Conservation (phyloP, 2,329 filamentous ascomycete genomes). For the Coccinonectria pachysandricola region DNA sequence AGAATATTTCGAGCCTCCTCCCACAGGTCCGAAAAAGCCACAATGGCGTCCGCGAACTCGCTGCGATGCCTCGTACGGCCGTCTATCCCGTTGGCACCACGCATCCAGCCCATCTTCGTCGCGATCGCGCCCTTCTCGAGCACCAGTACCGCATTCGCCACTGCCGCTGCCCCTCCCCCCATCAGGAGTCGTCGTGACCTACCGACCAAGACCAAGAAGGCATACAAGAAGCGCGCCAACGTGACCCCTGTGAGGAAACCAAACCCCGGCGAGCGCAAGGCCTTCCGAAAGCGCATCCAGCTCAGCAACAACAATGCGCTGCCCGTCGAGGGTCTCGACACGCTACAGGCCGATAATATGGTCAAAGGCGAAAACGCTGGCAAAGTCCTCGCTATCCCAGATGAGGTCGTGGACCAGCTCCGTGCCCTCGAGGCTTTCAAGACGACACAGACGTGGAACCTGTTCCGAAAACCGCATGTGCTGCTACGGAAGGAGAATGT, state of each 20-base stretch:
- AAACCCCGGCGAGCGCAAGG: constrained; percentile 71
- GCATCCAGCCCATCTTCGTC: constrained; percentile 22
- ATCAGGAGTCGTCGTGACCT: constrained; percentile 27
- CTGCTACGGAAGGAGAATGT: constrained; percentile 72
- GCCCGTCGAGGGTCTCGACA: constrained; percentile 56
- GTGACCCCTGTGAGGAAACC: constrained; percentile 45
- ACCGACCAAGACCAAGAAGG: constrained; percentile 30
- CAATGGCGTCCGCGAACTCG: constrained; percentile 31
- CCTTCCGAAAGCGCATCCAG: constrained; percentile 76
- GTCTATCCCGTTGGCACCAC: constrained; percentile 21
- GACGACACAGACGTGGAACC: constrained; percentile 72
- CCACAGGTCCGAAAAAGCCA: constrained; percentile 3
- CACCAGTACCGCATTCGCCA: constrained; percentile 16
- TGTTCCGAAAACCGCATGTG: constrained; percentile 74
- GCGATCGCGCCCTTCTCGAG: constrained; percentile 33
- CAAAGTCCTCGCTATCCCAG: constrained; percentile 59
- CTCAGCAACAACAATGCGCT: constrained; percentile 92
- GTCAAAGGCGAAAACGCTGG: constrained; percentile 47
- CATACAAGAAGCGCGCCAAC: constrained; percentile 42
- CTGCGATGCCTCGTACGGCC: constrained; percentile 33
- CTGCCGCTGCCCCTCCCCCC: constrained; percentile 19
- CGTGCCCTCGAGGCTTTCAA: constrained; percentile 86
- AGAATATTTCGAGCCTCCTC: constrained; percentile 4
- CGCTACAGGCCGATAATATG: constrained; percentile 47
- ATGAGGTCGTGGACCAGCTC: constrained; percentile 65